Evolutionary conservation across 306 rosid genomes (phyloP).

Genomic region (Castanea sativa): DNA sequence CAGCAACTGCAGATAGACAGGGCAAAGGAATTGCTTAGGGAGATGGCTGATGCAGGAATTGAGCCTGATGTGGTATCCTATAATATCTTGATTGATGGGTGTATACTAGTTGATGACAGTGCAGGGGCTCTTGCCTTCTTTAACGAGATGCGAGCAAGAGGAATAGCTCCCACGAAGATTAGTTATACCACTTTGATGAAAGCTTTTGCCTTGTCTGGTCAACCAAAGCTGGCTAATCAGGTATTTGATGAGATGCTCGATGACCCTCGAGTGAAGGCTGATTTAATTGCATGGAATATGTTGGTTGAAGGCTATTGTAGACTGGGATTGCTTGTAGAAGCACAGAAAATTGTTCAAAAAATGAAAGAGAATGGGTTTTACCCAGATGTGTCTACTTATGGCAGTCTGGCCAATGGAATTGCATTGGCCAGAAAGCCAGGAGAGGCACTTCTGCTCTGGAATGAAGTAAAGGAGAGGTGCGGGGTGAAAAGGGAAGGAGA

Average conservation of each 20-base stretch:
- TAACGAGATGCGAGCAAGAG: constrained; percentile 88
- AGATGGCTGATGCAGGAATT: constrained; percentile 76
- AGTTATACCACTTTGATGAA: constrained; percentile 98
- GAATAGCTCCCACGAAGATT: constrained; percentile 89
- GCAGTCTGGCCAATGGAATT: constrained; percentile 78
- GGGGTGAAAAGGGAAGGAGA: constrained; percentile 29
- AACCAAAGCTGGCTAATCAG: constrained; percentile 90
- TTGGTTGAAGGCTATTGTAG: constrained; percentile 91
- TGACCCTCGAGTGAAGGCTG: constrained; percentile 78
- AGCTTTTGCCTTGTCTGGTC: constrained; percentile 82
- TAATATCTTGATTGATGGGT: constrained; percentile 82
- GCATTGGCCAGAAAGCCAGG: constrained; percentile 91
- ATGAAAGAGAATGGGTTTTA: constrained; percentile 75
- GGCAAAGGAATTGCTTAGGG: constrained; percentile 76
- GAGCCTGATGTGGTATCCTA: constrained; percentile 92
- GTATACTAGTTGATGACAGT: constrained; percentile 83
- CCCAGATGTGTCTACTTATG: constrained; percentile 86
- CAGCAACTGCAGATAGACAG: constrained; percentile 65
- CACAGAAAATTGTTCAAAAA: constrained; percentile 66
- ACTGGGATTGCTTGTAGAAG: constrained; percentile 78
- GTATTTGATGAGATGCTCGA: constrained; percentile 84
- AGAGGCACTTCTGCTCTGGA: constrained; percentile 93
- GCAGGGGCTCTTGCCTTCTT: constrained; percentile 84
- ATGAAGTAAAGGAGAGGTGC: constrained; percentile 91
- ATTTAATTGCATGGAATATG: constrained; percentile 89